phyloP scores from a whole-genome alignment of 768 basidiomycete species.

The Amanita rubescens region DNA sequence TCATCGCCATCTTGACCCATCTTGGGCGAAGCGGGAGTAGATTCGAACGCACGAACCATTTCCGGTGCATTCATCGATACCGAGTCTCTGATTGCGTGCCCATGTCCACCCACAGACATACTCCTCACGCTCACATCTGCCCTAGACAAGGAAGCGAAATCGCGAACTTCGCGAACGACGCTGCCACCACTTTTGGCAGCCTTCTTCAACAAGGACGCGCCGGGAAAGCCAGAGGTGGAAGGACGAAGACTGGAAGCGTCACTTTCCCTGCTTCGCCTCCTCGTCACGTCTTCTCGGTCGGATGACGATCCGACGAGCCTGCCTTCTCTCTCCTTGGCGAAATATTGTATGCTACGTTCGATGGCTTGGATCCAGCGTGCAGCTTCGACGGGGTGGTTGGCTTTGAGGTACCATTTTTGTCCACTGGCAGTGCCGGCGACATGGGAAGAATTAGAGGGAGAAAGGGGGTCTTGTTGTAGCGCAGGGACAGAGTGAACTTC shows the following conservation, averaged over 20 bases:
- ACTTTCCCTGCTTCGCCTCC: constrained; percentile 40
- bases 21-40: background rate
- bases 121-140: background rate
- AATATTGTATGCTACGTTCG: constrained; percentile 65
- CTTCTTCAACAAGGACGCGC: background rate
- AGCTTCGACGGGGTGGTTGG: constrained; percentile 85
- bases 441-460: background rate
- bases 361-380: constrained; percentile 82
- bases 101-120: background rate
- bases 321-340: constrained; percentile 25
- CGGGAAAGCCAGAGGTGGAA: background rate
- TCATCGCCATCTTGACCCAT: background rate
- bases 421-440: constrained; percentile 16
- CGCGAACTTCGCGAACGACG: background rate
- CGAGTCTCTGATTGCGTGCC: background rate
- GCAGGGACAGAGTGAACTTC: constrained; percentile 66
- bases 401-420: constrained; percentile 80
- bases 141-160: background rate
- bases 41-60: background rate
- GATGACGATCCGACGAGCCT: constrained; percentile 5
- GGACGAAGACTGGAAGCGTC: constrained; percentile 25
- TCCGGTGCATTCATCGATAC: background rate
- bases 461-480: constrained; percentile 13
- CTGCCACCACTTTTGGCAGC: background rate
- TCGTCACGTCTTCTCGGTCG: constrained; percentile 12